Evolutionary conservation across 1,139 yeast species (phyloP), one percentile per base, ranked within the genome.

Genomic region (Magnusiomyces sp.): DNA sequence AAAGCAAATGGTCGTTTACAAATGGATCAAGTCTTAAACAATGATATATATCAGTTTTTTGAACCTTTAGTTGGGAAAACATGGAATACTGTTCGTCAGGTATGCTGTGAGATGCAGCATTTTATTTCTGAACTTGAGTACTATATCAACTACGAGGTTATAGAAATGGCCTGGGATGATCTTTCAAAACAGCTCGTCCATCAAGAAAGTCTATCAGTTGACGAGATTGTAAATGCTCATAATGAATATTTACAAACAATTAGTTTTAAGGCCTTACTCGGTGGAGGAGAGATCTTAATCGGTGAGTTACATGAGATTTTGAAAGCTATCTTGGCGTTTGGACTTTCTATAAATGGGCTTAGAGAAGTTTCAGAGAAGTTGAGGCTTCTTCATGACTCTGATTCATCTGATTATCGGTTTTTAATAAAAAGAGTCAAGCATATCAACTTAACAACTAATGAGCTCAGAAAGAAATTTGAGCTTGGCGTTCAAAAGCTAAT

Each of bases 121-220:
- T 67, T 71, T 47, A 56, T 68, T 27, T 54, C 62, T 46, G 72
- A 69, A 53, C 56, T 71, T 32, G 72, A 69, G 53, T 63, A 65
- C 54, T 70, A 69, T 51, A 59, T 69, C 40, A 62, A 65, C 40
- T 67, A 67, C 49, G 71, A 69, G 52, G 69, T 66, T 17, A 64
- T 71, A 11, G 73, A 69, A 50, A 60, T 66, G 54, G 65, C 71
- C 13, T 71, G 74, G 74, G 57, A 55, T 5, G 56, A 56, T 46
- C 50, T 71, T 43, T 63, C 61, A 47, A 51, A 50, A 7, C 59
- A 61, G 45, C 59, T 71, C 5, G 39, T 39, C n/a, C 51, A 51
- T 39, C 53, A 55, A 46, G 48, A 56, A 53, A 23, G 7, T 5
- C 55, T 62, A 14, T 67, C 71, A 1, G 64, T 71, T 14, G 74